phyloP scores from a whole-genome alignment of 2,329 filamentous ascomycete genomes.

The Fusarium liriodendri region DNA sequence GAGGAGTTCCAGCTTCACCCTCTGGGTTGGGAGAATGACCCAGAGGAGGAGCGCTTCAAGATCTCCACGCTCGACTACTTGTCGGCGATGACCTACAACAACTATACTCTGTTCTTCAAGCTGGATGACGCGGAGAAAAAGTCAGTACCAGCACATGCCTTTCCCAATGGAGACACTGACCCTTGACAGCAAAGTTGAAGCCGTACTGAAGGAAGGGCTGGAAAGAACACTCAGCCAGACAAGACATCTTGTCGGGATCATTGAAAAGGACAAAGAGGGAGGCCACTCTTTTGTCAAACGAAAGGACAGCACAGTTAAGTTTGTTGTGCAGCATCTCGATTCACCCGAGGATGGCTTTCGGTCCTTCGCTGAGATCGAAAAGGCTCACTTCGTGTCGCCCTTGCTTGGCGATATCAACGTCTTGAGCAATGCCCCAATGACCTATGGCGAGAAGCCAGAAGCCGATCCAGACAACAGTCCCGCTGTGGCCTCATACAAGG shows the following conservation, averaged over 20 bases:
- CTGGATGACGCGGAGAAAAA: slow-evolving; percentile 8
- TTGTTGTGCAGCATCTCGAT: slow-evolving; percentile 53
- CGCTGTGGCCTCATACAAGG: slow-evolving; percentile 50
- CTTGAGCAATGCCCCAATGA: slow-evolving; percentile 52
- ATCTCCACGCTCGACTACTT: slow-evolving; percentile 22
- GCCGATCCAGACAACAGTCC: slow-evolving; percentile 50
- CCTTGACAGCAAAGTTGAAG: slow-evolving; percentile 8
- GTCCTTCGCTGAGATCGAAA: slow-evolving; percentile 52
- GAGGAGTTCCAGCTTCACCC: slow-evolving; percentile 23
- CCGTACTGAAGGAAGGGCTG: slow-evolving; percentile 47
- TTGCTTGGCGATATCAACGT: slow-evolving; percentile 48
- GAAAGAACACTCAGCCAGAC: slow-evolving; percentile 52
- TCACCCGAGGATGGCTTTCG: slow-evolving; percentile 47
- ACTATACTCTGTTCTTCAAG: slow-evolving; percentile 15
- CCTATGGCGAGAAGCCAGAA: slow-evolving; percentile 52
- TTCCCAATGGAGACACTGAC: neutral
- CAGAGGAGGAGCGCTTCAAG: slow-evolving; percentile 27
- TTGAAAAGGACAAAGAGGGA: slow-evolving; percentile 52
- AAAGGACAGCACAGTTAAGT: slow-evolving; percentile 47
- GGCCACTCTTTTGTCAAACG: slow-evolving; percentile 52
- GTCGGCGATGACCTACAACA: slow-evolving; percentile 21
- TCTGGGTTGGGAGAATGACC: slow-evolving; percentile 22
- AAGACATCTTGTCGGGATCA: slow-evolving; percentile 52
- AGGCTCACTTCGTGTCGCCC: slow-evolving; percentile 47
- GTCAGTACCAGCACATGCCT: neutral